These are phyloP conservation scores for Penstemon barbatus DNA, from an alignment of 257 asterid genomes.

Conservation along the genomic window DNA sequence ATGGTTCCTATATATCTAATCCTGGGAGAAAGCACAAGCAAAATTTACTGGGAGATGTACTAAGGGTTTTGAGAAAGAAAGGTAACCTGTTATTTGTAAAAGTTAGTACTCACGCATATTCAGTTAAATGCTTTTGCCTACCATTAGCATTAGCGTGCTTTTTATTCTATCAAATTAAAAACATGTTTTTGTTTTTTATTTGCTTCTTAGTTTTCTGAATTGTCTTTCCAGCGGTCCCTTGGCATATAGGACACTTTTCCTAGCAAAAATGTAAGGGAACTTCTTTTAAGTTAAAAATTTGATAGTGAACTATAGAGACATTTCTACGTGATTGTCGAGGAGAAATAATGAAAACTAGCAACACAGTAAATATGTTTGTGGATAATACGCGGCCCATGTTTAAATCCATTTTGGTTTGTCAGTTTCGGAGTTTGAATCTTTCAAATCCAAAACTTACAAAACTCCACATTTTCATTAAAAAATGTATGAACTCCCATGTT, in stretches of 20 bases:
- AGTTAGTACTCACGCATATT: neutral
- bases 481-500: no score
- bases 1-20: constrained; percentile 59
- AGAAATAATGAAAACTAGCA: constrained; percentile 13
- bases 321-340: constrained; percentile 3
- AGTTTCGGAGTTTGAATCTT: no score
- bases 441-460: no score
- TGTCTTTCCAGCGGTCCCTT: constrained; percentile 6
- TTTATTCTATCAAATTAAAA: constrained; percentile 3
- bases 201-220: constrained; percentile 15
- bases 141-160: neutral
- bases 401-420: no score
- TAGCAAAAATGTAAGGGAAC: neutral
- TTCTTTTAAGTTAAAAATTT: neutral
- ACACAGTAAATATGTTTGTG: neutral
- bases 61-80: constrained; percentile 59
- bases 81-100: constrained; percentile 45
- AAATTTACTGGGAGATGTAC: constrained; percentile 56
- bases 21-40: constrained; percentile 81
- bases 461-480: no score
- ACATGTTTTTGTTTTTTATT: neutral
- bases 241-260: constrained; percentile 15
- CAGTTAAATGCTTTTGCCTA: constrained; percentile 3
- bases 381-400: no score
- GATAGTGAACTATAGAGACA: constrained; percentile 11